Evolutionary conservation across 306 rosid genomes (phyloP).

Genomic region (Vicia villosa): DNA sequence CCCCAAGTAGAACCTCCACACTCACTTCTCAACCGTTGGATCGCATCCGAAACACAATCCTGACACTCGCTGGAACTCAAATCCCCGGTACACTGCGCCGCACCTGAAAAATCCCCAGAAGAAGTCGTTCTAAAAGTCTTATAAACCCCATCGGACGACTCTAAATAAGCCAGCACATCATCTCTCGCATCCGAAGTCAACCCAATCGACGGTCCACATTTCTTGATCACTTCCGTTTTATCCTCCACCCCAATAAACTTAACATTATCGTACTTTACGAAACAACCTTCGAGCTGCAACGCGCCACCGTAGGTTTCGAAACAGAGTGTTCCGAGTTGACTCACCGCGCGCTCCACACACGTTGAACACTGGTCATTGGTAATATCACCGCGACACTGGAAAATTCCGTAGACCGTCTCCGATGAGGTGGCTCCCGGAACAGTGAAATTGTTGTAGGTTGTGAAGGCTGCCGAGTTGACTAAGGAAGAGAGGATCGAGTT

Average conservation of each 20-base stretch:
- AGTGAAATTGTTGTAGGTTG: slow-evolving; percentile 77
- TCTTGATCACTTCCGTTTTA: slow-evolving; percentile 68
- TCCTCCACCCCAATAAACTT: slow-evolving; percentile 82
- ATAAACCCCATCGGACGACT: slow-evolving; percentile 44
- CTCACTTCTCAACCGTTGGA: slow-evolving; percentile 67
- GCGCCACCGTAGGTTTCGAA: slow-evolving; percentile 68
- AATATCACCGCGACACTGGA: slow-evolving; percentile 92
- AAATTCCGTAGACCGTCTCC: slow-evolving; percentile 66
- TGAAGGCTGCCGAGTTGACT: slow-evolving; percentile 62
- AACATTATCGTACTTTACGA: slow-evolving; percentile 72
- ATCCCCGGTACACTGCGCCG: slow-evolving; percentile 90
- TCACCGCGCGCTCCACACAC: slow-evolving; percentile 62
- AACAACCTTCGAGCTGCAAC: slow-evolving; percentile 88
- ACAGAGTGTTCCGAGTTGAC: slow-evolving; percentile 70
- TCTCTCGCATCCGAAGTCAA: slow-evolving; percentile 55
- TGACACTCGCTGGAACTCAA: slow-evolving; percentile 74
- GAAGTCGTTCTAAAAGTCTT: slow-evolving; percentile 39
- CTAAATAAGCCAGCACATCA: slow-evolving; percentile 56
- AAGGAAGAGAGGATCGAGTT: slow-evolving; percentile 77
- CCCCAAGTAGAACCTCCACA: slow-evolving; percentile 75
- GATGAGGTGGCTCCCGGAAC: slow-evolving; percentile 30
- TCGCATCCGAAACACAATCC: slow-evolving; percentile 79
- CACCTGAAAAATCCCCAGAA: slow-evolving; percentile 48
- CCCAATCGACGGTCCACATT: slow-evolving; percentile 71
- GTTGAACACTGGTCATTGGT: slow-evolving; percentile 53